Base-by-base conservation (phyloP, 805 yeast species). In the Pichia rugopelliculosa region DNA sequence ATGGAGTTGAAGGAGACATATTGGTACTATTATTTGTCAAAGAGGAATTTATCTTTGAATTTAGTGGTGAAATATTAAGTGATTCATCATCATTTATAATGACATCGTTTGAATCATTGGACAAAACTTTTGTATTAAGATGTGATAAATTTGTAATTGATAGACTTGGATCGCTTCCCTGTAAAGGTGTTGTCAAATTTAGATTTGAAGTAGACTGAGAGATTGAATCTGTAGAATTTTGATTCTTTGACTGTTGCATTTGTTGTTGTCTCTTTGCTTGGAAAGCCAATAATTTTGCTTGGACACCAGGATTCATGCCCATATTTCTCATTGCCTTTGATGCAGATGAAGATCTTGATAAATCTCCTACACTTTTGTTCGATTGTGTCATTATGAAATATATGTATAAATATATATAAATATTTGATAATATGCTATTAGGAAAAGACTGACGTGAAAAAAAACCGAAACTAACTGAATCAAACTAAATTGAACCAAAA, bases 211-310 rank as follows among this genome's bases (percentile, higher is more conserved):
- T 30, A 21, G 25, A 22, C 11, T 21, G 25, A 17, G 38, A 4
- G 17, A 11, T 41, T 17, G 42, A 42, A 20, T 39, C 43, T n/a
- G 21, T 17, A 34, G 12, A 37, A 10, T 34, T 26, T 17, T 50
- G 41, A 4, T 36, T n/a, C 25, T 42, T 41, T 6, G 48, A 42
- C 24, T 50, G 53, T 39, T 48, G 53, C 34, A 50, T 53, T 46
- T 60, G 61, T 44, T 61, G 67, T 49, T 79, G 81, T 55, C 96
- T 76, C 59, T 84, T 80, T 53, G 87, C 88, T 64, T 89, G 96
- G 57, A 90, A 86, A 0, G 96, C 96, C 62, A 85, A 68, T 34
- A 90, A 74, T 53, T 93, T 73, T 1, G 96, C 96, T 64, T 89
- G 96, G 37, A 88, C 76, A 53, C 86, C 91, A 11, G 93, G 82